Evolutionary conservation across 345 rosid genomes (phyloP).

Genomic region (Bruguiera parviflora): DNA sequence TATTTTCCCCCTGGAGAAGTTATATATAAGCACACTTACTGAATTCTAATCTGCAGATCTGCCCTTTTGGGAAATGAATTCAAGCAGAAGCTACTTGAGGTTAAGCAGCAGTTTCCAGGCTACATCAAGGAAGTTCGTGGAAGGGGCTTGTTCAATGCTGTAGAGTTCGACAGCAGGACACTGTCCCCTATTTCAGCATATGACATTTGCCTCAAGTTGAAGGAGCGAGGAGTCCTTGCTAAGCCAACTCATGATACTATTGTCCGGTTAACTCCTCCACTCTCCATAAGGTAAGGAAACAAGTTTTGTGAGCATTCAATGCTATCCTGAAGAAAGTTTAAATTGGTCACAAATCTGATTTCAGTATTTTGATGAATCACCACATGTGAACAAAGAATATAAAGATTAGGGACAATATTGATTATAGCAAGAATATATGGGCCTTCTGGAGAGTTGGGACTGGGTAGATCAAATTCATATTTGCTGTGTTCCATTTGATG

Average conservation of each 20-base stretch:
- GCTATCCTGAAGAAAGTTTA: neutral
- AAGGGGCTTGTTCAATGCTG: conserved; percentile 86
- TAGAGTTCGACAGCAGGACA: conserved; percentile 58
- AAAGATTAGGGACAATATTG: too few species aligned
- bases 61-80: conserved; percentile 60
- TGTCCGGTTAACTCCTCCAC: conserved; percentile 93
- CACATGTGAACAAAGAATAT: neutral
- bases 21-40: neutral
- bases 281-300: conserved; percentile 67
- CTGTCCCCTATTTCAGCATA: conserved; percentile 78
- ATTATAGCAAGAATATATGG: too few species aligned
- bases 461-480: too few species aligned
- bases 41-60: conserved; percentile 42
- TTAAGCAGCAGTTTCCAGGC: conserved; percentile 61
- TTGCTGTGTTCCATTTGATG: too few species aligned
- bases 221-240: conserved; percentile 86
- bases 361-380: neutral
- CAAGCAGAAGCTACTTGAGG: conserved; percentile 46
- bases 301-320: neutral
- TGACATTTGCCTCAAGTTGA: conserved; percentile 84
- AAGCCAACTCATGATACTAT: conserved; percentile 90
- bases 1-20: neutral
- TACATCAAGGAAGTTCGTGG: conserved; percentile 88
- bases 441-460: too few species aligned
- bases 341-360: neutral